Evolutionary conservation across 169 alveolate species (phyloP).

Genomic region (Eimeria falciformis): DNA sequence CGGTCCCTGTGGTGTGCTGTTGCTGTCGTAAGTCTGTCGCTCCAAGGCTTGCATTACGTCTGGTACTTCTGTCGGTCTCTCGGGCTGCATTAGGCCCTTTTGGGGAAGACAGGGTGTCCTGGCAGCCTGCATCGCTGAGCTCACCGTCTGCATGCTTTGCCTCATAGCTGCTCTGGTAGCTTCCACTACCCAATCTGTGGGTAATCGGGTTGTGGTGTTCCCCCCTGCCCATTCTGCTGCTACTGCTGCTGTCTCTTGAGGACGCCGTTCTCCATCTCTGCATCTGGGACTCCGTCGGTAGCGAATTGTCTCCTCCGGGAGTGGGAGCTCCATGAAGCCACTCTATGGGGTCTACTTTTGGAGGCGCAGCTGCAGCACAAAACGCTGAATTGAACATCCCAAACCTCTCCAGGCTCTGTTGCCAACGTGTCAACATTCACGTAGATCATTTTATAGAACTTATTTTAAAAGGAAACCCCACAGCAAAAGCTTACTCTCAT

Average conservation of each 20-base stretch:
- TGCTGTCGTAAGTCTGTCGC: neutral
- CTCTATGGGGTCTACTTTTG: neutral
- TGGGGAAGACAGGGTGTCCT: neutral
- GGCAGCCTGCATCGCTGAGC: neutral
- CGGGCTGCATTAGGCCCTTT: neutral
- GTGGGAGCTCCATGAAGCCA: conserved; percentile 24
- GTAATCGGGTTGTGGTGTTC: neutral
- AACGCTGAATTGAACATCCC: too few species aligned
- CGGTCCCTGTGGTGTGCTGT: neutral
- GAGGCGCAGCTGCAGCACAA: neutral
- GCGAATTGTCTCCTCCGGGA: neutral
- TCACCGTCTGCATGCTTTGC: neutral
- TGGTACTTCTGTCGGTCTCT: neutral
- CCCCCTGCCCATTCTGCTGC: conserved; percentile 39
- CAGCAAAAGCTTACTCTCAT: conserved; percentile 17
- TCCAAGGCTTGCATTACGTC: neutral
- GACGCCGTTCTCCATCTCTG: conserved; percentile 47
- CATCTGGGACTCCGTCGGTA: neutral
- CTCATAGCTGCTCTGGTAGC: neutral
- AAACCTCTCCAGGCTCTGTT: too few species aligned
- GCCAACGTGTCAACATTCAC: too few species aligned
- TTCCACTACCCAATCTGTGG: neutral
- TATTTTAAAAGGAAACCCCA: too few species aligned
- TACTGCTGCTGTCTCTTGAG: conserved; percentile 36
- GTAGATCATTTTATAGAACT: too few species aligned